Conservation (phyloP, 225 moss, liverwort and hornwort genomes). For the Antitrichia curtipendula region DNA sequence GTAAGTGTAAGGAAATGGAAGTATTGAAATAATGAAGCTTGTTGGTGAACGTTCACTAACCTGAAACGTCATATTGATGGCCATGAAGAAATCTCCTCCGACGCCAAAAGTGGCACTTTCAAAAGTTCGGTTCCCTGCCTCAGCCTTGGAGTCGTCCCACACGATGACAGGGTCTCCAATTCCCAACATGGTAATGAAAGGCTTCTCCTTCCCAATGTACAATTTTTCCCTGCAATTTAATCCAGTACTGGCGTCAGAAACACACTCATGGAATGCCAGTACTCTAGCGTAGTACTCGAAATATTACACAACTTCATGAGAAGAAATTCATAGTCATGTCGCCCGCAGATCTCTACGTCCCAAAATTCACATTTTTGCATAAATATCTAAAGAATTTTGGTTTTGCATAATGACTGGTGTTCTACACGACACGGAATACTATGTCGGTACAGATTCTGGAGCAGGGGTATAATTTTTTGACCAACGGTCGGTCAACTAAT, state of each 20-base stretch:
- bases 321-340: neutral
- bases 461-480: neutral
- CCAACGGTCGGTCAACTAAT: neutral
- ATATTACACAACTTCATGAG: no score
- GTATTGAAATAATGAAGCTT: no score
- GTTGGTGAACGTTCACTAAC: neutral
- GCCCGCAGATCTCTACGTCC: neutral
- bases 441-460: neutral
- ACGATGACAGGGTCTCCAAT: slow-evolving; percentile 24
- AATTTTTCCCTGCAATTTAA: slow-evolving; percentile 13
- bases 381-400: neutral
- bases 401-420: no score
- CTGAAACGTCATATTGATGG: slow-evolving; percentile 35
- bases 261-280: neutral
- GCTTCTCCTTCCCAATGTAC: slow-evolving; percentile 30
- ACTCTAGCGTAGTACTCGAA: neutral
- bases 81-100: slow-evolving; percentile 36
- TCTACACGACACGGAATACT: neutral
- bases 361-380: neutral
- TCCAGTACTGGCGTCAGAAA: neutral
- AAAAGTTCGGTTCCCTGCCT: slow-evolving; percentile 19
- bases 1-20: neutral
- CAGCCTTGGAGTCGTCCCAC: slow-evolving; percentile 16
- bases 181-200: slow-evolving; percentile 34
- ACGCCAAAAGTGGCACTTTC: slow-evolving; percentile 41